Evolutionary conservation across 768 basidiomycete genomes (phyloP).

Genomic region (Leccinum rimulosum): DNA sequence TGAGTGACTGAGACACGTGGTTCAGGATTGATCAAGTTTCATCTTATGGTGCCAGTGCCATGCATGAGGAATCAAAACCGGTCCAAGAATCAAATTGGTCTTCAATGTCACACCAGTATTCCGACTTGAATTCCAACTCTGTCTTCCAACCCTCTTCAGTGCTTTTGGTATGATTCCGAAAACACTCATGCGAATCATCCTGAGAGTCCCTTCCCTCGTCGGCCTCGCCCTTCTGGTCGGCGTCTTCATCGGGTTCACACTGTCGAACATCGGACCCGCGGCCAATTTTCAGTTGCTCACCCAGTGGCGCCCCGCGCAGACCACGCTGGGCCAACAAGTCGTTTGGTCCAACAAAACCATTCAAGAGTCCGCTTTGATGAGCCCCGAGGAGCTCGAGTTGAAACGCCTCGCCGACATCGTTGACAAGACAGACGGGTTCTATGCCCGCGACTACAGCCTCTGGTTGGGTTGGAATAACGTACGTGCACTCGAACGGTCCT

Average conservation of each 20-base stretch:
- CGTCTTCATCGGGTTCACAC: slow-evolving; percentile 27
- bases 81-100: neutral
- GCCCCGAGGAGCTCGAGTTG: slow-evolving; percentile 20
- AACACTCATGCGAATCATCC: slow-evolving; percentile 6
- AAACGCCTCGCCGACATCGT: slow-evolving; percentile 36
- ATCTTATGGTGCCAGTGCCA: neutral
- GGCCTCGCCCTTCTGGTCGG: slow-evolving; percentile 25
- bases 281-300: slow-evolving; percentile 15
- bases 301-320: slow-evolving; percentile 14
- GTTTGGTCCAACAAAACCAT: slow-evolving; percentile 11
- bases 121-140: neutral
- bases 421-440: slow-evolving; percentile 41
- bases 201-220: slow-evolving; percentile 15
- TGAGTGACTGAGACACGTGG: neutral
- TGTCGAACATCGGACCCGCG: slow-evolving; percentile 18
- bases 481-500: neutral
- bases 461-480: slow-evolving; percentile 54
- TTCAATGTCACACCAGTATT: neutral
- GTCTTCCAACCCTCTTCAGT: neutral
- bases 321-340: slow-evolving; percentile 11
- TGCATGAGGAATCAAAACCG: neutral
- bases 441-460: slow-evolving; percentile 44
- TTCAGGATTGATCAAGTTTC: neutral
- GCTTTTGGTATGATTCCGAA: neutral
- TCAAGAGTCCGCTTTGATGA: neutral